Evolutionary conservation across 495 filamentous ascomycete species (phyloP), one percentile per base, ranked within the genome.

Genomic region (Chaetomium tenue): DNA sequence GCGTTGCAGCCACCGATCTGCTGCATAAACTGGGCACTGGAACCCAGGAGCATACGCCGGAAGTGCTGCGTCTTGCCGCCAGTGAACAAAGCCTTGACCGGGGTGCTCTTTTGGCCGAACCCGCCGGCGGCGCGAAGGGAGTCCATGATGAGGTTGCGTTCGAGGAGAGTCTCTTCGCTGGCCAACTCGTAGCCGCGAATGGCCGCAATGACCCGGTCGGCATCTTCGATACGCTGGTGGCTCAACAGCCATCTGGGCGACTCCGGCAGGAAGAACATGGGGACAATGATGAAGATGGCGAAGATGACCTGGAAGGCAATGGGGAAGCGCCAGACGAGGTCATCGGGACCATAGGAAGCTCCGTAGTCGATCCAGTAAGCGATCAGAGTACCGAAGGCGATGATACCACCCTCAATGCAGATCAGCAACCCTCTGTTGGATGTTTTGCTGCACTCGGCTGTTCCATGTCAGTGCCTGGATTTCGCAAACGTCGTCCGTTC

Each of bases 361-460:
- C 90, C 90, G 65, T 89, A 93, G 68, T 92, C 89, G 62, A 93
- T 81, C 90, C 90, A 93, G 78, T 93, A 93, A 28, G 89, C 89
- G 30, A 92, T 86, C 48, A 91, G 76, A 11, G 84, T 87, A 52
- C 91, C 91, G 60, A 93, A 90, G 48, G 90, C 90, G 65, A 93
- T 91, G 64, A 86, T 81, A 68, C 85, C 87, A 66, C 91, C 91
- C 70, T 93, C 89, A 60, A 93, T 91, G 77, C 90, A 93, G 71
- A 95, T 92, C 55, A 92, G 76, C 5, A 92, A 84, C 62, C 91
- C 91, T 68, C 91, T 84, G 73, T 93, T 93, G 68, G 83, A 86
- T 0, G 89, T 87, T 64, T 87, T 86, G 28, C 86, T 88, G 74
- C 88, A 89, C 72, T 90, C 88, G 44, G 75, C 75, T 76, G 48